Evolutionary conservation across 208 protist genomes (phyloP).

Genomic region (Novymonas esmeraldas): DNA sequence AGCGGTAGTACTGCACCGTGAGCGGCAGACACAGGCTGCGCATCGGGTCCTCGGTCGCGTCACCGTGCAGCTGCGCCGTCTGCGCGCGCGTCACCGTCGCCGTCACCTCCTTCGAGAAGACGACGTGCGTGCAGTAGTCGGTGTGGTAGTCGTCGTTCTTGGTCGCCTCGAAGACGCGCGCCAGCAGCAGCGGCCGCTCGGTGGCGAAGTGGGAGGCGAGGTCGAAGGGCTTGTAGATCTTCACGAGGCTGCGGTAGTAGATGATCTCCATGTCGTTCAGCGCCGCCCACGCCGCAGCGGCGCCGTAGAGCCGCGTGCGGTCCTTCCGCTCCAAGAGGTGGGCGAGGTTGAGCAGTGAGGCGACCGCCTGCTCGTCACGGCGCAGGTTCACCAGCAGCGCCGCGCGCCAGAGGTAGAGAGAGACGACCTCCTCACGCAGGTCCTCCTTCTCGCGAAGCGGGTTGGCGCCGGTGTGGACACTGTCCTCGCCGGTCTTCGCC

Average conservation of each 20-base stretch:
- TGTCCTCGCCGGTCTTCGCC: constrained; percentile 44
- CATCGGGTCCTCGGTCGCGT: constrained; percentile 80
- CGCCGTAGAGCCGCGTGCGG: constrained; percentile 49
- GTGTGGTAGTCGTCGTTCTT: constrained; percentile 52
- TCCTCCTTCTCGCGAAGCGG: constrained; percentile 49
- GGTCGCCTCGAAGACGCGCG: constrained; percentile 62
- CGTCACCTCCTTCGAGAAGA: constrained; percentile 81
- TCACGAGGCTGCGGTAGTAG: constrained; percentile 69
- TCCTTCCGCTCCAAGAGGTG: constrained; percentile 39
- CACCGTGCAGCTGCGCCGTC: constrained; percentile 59
- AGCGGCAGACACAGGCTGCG: constrained; percentile 70
- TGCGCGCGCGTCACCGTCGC: constrained; percentile 73
- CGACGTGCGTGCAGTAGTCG: constrained; percentile 68
- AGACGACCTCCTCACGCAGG: constrained; percentile 58
- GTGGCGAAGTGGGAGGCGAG: constrained; percentile 47
- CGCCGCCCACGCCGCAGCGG: constrained; percentile 70
- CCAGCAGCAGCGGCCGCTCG: constrained; percentile 62
- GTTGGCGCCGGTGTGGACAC: constrained; percentile 45
- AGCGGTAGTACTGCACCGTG: constrained; percentile 77
- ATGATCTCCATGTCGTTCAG: constrained; percentile 88
- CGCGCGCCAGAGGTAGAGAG: constrained; percentile 79
- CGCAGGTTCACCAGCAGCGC: constrained; percentile 80
- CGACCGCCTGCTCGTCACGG: constrained; percentile 65
- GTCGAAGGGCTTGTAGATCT: constrained; percentile 62
- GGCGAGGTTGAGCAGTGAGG: constrained; percentile 72